These are phyloP conservation scores for Aleurites moluccanus DNA, from an alignment of 441 rosid species.

Conservation along the genomic window DNA sequence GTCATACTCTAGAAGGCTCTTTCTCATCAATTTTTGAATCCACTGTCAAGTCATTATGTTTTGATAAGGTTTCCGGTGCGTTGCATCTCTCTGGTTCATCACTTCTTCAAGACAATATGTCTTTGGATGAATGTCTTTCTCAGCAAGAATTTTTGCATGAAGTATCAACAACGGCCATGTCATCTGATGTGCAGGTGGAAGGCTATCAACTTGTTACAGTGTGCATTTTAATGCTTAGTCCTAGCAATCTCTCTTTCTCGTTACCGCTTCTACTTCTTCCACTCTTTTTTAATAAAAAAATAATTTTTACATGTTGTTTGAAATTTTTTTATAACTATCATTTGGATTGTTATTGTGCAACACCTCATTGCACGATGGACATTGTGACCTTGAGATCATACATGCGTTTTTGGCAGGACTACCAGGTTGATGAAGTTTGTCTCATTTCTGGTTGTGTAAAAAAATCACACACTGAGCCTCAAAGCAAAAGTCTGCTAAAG, in stretches of 20 bases:
- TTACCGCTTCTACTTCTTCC: constrained; percentile 15
- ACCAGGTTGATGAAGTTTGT: constrained; percentile 38
- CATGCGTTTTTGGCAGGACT: constrained; percentile 38
- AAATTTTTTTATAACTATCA: background rate
- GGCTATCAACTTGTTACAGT: constrained; percentile 37
- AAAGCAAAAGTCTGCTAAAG: constrained; percentile 40
- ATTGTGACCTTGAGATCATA: constrained; percentile 10
- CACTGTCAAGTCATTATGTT: constrained; percentile 36
- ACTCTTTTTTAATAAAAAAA: background rate
- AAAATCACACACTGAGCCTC: constrained; percentile 40
- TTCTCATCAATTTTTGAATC: constrained; percentile 36
- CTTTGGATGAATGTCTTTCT: constrained; percentile 28
- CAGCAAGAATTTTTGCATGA: constrained; percentile 34
- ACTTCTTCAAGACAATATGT: constrained; percentile 27
- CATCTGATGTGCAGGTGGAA: constrained; percentile 32
- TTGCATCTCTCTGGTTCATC: constrained; percentile 29
- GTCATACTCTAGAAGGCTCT: constrained; percentile 27
- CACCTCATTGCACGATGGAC: background rate
- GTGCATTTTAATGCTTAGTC: constrained; percentile 15
- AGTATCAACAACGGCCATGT: constrained; percentile 27
- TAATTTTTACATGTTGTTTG: background rate
- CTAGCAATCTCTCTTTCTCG: constrained; percentile 8
- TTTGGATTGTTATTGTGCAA: background rate
- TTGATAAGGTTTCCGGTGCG: constrained; percentile 37
- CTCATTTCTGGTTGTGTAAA: constrained; percentile 29